phyloP scores from a whole-genome alignment of 106 monocot genomes.

The Alisma plantagoaquatica region DNA sequence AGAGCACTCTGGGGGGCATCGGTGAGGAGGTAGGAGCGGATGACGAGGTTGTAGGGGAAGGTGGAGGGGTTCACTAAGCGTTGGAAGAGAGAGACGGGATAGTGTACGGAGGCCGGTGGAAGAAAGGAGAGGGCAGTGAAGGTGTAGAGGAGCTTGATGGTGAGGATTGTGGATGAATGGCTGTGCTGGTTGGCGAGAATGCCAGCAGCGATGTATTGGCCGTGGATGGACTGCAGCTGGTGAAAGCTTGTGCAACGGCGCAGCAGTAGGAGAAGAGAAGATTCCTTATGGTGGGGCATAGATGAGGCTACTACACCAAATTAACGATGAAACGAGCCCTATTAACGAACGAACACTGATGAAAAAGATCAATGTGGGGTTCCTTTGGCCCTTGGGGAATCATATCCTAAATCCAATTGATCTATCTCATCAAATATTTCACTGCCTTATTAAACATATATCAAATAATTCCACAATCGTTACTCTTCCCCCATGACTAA shows the following conservation, averaged over 20 bases:
- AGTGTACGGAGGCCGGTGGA: constrained; percentile 12
- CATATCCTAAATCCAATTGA: too few relatives aligned
- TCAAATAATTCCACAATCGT: too few relatives aligned
- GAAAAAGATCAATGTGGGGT: too few relatives aligned
- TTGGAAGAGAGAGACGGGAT: constrained; percentile 23
- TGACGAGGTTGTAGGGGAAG: constrained; percentile 36
- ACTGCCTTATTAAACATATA: too few relatives aligned
- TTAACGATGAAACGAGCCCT: too few relatives aligned
- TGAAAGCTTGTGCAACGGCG: not conserved
- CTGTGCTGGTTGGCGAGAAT: not conserved
- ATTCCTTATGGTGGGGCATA: too few relatives aligned
- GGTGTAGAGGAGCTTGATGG: constrained; percentile 9
- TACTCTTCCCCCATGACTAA: too few relatives aligned
- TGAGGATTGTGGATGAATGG: not conserved
- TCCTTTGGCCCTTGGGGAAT: too few relatives aligned
- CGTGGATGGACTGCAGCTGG: constrained; percentile 22
- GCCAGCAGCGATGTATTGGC: constrained; percentile 4
- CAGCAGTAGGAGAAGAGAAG: constrained; percentile 10
- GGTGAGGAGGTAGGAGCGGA: constrained; percentile 19
- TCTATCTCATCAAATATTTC: too few relatives aligned
- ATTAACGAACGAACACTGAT: too few relatives aligned
- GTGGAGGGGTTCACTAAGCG: constrained; percentile 21
- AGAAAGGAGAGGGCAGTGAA: constrained; percentile 6
- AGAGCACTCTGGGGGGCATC: constrained; percentile 13
- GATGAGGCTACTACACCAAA: too few relatives aligned